Evolutionary conservation across 805 yeast genomes (phyloP).

Genomic region (Hanseniaspora valbyensis): DNA sequence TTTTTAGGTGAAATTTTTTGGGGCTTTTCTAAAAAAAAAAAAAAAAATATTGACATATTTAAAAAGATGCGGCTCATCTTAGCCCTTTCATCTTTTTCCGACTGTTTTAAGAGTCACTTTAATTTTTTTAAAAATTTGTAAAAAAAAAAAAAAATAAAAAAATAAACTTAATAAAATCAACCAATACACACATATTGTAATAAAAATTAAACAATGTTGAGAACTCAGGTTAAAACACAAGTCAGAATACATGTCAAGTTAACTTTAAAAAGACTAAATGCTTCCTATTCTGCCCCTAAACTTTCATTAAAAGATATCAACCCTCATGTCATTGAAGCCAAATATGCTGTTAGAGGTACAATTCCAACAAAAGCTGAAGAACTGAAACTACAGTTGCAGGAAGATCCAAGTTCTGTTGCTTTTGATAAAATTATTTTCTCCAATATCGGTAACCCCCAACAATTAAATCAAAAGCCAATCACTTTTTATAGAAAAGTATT

Average conservation of each 20-base stretch:
- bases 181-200: neutral
- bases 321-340: conserved; percentile 65
- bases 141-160: too few relatives aligned
- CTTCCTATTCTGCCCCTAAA: conserved; percentile 27
- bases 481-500: conserved; percentile 92
- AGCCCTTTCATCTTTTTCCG: too few relatives aligned
- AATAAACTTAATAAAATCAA: too few relatives aligned
- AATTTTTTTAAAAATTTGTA: too few relatives aligned
- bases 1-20: neutral
- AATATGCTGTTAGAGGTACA: conserved; percentile 91
- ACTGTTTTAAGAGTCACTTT: too few relatives aligned
- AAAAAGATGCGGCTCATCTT: too few relatives aligned
- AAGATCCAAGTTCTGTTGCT: conserved; percentile 55
- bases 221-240: conserved; percentile 13
- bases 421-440: conserved; percentile 72
- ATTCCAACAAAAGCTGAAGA: conserved; percentile 93
- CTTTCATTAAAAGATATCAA: conserved; percentile 49
- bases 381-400: conserved; percentile 44
- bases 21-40: too few relatives aligned
- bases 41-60: too few relatives aligned
- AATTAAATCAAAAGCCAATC: conserved; percentile 83
- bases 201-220: conserved; percentile 9
- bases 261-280: conserved; percentile 7
- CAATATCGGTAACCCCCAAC: conserved; percentile 97
- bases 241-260: neutral